These are phyloP conservation scores for Echium plantagineum DNA, from an alignment of 257 asterid genomes.

Conservation along the genomic window DNA sequence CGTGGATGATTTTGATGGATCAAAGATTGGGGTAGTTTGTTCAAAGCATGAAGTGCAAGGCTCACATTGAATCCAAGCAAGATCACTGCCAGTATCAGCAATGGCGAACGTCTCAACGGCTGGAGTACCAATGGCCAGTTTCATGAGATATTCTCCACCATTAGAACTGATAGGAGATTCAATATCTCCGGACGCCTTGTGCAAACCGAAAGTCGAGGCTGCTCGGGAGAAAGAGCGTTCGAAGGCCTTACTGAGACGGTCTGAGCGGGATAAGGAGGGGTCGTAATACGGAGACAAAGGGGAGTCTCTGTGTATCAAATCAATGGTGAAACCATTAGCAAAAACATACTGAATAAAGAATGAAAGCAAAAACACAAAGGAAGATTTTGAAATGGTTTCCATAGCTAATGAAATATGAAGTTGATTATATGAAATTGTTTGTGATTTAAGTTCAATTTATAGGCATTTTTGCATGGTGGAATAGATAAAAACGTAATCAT, in stretches of 20 bases:
- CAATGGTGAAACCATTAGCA: slow-evolving; percentile 15
- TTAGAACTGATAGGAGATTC: neutral
- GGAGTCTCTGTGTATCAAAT: slow-evolving; percentile 29
- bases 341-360: neutral
- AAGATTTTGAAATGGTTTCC: neutral
- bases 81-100: slow-evolving; percentile 35
- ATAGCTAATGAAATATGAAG: neutral
- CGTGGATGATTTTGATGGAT: slow-evolving; percentile 4
- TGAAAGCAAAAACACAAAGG: neutral
- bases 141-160: slow-evolving; percentile 21
- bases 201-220: neutral
- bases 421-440: neutral
- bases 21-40: slow-evolving; percentile 22
- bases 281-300: slow-evolving; percentile 16
- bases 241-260: slow-evolving; percentile 12
- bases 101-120: slow-evolving; percentile 19
- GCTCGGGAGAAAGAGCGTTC: slow-evolving; percentile 11
- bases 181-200: neutral
- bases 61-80: slow-evolving; percentile 33
- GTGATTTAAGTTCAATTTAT: too few species aligned
- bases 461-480: too few species aligned
- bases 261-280: neutral
- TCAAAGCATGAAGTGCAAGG: slow-evolving; percentile 27
- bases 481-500: too few species aligned
- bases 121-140: slow-evolving; percentile 26